Conservation (phyloP, 495 filamentous ascomycete genomes). For the Xylaria flabelliformis region DNA sequence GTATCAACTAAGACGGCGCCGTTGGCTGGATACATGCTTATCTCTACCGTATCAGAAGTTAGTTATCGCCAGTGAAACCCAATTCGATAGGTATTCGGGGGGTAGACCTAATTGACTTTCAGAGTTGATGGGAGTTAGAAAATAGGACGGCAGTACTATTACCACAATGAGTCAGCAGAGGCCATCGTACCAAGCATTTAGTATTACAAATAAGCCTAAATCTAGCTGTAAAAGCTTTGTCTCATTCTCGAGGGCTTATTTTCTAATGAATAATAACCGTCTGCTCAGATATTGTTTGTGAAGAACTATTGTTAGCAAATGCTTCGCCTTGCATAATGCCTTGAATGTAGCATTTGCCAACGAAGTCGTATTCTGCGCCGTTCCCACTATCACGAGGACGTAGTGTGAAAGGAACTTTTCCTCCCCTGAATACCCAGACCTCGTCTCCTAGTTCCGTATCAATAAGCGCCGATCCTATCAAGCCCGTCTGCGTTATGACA, state of each 20-base stretch:
- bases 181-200: not conserved
- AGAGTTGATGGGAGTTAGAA: too few relatives aligned
- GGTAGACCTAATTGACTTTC: too few relatives aligned
- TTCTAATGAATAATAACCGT: not conserved
- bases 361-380: conserved; percentile 5
- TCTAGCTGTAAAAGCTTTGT: not conserved
- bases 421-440: conserved; percentile 8
- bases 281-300: not conserved
- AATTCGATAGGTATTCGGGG: too few relatives aligned
- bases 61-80: too few relatives aligned
- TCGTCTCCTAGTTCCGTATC: not conserved
- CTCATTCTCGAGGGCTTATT: not conserved
- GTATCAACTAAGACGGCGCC: too few relatives aligned
- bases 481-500: not conserved
- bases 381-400: not conserved
- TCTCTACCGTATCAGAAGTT: too few relatives aligned
- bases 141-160: too few relatives aligned
- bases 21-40: too few relatives aligned
- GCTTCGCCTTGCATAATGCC: conserved; percentile 10
- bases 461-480: conserved; percentile 10
- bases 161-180: too few relatives aligned
- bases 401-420: conserved; percentile 12
- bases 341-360: conserved; percentile 13
- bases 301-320: not conserved
- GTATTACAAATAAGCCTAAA: not conserved